Evolutionary conservation across 1,139 yeast species (phyloP), one percentile per base, ranked within the genome.

Genomic region (Blastobotrys buckinghamii): DNA sequence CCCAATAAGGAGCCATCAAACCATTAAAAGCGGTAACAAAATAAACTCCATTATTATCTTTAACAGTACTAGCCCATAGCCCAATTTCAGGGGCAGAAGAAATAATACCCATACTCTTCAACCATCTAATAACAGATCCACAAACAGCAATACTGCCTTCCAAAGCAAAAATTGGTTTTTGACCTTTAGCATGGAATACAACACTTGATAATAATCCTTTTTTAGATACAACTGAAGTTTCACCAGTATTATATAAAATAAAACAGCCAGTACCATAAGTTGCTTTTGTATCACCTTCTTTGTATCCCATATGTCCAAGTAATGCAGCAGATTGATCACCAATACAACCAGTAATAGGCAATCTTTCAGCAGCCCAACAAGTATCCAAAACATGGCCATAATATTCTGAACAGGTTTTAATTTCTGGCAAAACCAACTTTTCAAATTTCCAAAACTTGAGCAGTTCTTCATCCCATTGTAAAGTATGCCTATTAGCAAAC

Each of bases 201-300:
- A 89, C 77, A 1, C 97, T 90, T 39, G 97, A 88, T 59, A 90
- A 75, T 10, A 95, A 81, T 44, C 97, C 97, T 63, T 85, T 82
- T 39, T 78, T 74, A 38, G 90, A 81, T 44, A 82, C 77, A 26
- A 70, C 68, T 12, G 73, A 70, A 50, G 58, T 59, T 43, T 73
- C 67, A 49, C 97, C 97, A 2, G 96, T 87, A 69, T 90, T 90
- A 74, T 85, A 88, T 56, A 90, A 74, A 55, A 90, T 69, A 76
- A 90, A 90, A 66, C 96, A 88, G 55, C 97, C 97, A 2, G 97
- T 90, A 57, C 97, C 97, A 64, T 89, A 90, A n/a, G 97, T 90
- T 74, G 95, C 87, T 69, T 90, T 90, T 38, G 96, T 96, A 47
- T 84, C 80, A 50, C 97, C 97, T 30, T 81, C 76, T 56, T 77